Base-by-base conservation (phyloP, 2,329 filamentous ascomycete species). In the Cadophora sp. region DNA sequence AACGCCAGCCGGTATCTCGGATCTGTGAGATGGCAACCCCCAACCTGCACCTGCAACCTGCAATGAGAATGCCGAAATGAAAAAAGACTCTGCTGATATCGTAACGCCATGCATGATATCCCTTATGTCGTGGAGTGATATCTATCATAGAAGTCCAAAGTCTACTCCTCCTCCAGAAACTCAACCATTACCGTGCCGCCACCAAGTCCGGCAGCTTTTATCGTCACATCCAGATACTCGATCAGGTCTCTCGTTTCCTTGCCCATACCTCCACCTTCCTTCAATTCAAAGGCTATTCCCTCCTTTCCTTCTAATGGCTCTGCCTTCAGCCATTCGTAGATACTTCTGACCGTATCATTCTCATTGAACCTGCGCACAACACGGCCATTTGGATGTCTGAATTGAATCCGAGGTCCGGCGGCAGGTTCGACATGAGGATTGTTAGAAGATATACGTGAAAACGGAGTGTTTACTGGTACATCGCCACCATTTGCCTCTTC, bases 291-390 rank as follows among this genome's bases (percentile, higher is more conserved):
- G 69, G 88, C 86, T 14, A 91, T 79, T 0, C 91, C 92, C 36
- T 87, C 86, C 79, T 93, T 95, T 73, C 91, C 93, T 72, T 94
- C 91, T 59, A 97, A 79, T 1, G 94, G 92, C 67, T 91, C 89
- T 0, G 94, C 91, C 81, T 98, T 99, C 71, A 99, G 88, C 93
- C 94, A 99, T 81, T 99, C 96, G 79, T 95, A 99, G 55, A 99
- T 89, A 14, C 92, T 88, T 64, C 88, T 86, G 14, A 99, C 94
- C 0, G 86, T 83, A 66, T 99, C 96, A 16, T 86, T 79, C 3
- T 94, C 80, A 11, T 84, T 82, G 80, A 99, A 99, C n/a, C 93
- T 88, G 36, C 94, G 90, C 67, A 99, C 94, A 11, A 97, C 86
- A 20, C 95, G 89, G 1, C 94, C 94, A 13, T 87, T 90, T 0